These are phyloP conservation scores for Zasmidium cellare DNA, from an alignment of 2,329 filamentous ascomycete species.

Conservation along the genomic window DNA sequence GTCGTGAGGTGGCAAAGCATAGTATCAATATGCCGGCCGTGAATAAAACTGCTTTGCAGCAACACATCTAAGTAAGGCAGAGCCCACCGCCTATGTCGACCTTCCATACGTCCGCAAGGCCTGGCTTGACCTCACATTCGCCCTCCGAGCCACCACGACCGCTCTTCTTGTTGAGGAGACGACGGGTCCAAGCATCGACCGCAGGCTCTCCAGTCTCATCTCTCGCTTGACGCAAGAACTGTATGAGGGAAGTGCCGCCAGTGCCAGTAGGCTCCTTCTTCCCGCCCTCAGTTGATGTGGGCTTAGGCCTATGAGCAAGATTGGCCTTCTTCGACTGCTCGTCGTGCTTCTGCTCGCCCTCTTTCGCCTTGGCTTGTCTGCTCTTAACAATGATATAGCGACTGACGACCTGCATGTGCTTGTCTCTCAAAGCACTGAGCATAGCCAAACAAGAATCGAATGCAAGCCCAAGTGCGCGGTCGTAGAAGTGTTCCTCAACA, in stretches of 20 bases:
- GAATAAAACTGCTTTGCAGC: constrained; percentile 14
- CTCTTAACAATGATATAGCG: constrained; percentile 93
- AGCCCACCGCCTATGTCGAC: constrained; percentile 68
- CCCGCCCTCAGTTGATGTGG: constrained; percentile 33
- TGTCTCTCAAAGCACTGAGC: constrained; percentile 77
- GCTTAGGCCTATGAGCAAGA: constrained; percentile 23
- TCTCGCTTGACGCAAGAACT: constrained; percentile 92
- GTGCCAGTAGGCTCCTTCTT: constrained; percentile 76
- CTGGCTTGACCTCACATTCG: constrained; percentile 46
- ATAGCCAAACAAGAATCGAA: constrained; percentile 89
- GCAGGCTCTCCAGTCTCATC: constrained; percentile 95
- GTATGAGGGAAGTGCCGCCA: constrained; percentile 88
- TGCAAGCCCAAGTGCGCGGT: constrained; percentile 71
- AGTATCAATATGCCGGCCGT: neutral
- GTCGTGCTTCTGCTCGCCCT: constrained; percentile 27
- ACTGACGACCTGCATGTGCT: constrained; percentile 93
- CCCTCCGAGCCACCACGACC: constrained; percentile 7
- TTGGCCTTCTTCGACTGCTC: constrained; percentile 48
- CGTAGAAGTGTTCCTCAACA: constrained; percentile 62
- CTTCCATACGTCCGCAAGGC: constrained; percentile 83
- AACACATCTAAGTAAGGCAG: constrained; percentile 38
- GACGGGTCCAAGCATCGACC: constrained; percentile 65
- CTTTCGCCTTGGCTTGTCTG: constrained; percentile 57
- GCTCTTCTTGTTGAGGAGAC: constrained; percentile 55
- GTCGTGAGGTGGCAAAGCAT: neutral